Conservation (phyloP, 768 basidiomycete species). For the Tylopilus sp. region DNA sequence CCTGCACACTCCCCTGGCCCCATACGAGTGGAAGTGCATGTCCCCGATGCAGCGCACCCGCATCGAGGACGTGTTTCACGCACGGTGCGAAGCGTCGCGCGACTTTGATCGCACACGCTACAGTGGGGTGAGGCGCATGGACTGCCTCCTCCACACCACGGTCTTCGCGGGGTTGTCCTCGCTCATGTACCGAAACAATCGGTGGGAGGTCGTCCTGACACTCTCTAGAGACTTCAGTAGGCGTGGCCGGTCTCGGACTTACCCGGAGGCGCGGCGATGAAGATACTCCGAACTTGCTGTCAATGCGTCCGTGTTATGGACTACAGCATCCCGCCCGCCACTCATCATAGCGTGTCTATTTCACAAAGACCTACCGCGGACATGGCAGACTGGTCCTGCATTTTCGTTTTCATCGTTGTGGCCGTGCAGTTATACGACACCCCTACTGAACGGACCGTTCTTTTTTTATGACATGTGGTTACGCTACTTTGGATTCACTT, state of each 20-base stretch:
- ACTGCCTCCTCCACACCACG: slow-evolving; percentile 47
- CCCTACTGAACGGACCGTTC: background rate
- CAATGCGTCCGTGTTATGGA: background rate
- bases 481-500: slow-evolving; percentile 3
- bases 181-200: slow-evolving; percentile 33
- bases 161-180: slow-evolving; percentile 51
- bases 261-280: background rate
- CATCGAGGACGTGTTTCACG: slow-evolving; percentile 40
- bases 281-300: background rate
- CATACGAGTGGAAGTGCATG: slow-evolving; percentile 42
- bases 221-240: slow-evolving; percentile 35
- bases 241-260: background rate
- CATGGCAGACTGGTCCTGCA: slow-evolving; percentile 13
- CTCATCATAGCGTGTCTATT: background rate
- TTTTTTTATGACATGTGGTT: slow-evolving; percentile 5
- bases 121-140: slow-evolving; percentile 45
- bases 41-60: slow-evolving; percentile 41
- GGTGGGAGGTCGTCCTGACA: slow-evolving; percentile 44
- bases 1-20: slow-evolving; percentile 37
- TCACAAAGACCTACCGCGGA: background rate
- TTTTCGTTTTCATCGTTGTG: background rate
- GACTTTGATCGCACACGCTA: slow-evolving; percentile 35
- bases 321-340: slow-evolving; percentile 5
- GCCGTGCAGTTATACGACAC: background rate
- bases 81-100: slow-evolving; percentile 41